Percentiles rank a stretch among this genome's conserved stretches.
Evolutionary conservation across 345 rosid species (phyloP).

Genomic region (Eucalyptus viminalis): DNA sequence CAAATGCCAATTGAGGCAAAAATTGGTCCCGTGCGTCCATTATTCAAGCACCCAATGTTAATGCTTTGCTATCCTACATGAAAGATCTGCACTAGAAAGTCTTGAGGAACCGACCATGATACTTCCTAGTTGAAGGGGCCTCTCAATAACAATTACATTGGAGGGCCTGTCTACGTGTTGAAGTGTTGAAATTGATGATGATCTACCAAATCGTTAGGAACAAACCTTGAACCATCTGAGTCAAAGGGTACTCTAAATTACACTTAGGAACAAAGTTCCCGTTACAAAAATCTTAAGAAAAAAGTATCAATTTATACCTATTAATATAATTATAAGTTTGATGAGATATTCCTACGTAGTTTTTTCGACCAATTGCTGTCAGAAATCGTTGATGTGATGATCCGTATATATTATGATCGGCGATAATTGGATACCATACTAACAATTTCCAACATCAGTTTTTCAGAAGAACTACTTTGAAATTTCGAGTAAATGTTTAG

Average conservation of each 20-base stretch:
- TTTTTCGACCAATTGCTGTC: too few species aligned
- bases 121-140: neutral
- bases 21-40: neutral
- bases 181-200: too few species aligned
- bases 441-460: too few species aligned
- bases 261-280: neutral
- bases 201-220: neutral
- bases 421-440: too few species aligned
- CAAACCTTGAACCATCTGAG: neutral
- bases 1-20: neutral
- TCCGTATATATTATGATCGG: accelerated
- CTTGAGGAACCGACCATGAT: neutral
- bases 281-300: too few species aligned
- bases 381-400: too few species aligned
- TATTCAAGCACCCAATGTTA: neutral
- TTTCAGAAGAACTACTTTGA: too few species aligned
- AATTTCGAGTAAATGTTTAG: too few species aligned
- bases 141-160: neutral
- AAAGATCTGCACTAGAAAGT: neutral
- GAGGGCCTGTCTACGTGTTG: neutral
- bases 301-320: too few species aligned
- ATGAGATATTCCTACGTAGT: too few species aligned
- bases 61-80: neutral
- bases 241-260: too few species aligned
- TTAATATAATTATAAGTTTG: too few species aligned